Conservation (phyloP, 2,329 filamentous ascomycete species). For the Fusarium tanahbumbuense region DNA sequence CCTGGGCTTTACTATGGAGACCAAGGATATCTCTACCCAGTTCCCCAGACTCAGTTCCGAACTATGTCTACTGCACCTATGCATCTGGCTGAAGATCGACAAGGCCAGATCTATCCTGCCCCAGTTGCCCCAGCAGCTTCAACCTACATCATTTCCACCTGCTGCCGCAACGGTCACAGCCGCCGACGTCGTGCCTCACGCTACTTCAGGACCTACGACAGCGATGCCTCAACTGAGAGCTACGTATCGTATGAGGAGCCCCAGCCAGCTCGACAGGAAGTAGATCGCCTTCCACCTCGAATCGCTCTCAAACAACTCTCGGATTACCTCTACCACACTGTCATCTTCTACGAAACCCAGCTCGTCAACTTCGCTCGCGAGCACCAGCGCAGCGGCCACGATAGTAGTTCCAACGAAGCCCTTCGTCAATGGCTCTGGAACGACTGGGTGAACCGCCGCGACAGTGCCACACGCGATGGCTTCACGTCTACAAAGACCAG, state of each 20-base stretch:
- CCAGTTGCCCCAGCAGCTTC: not conserved
- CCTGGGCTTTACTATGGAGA: conserved; percentile 9
- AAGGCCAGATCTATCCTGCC: conserved; percentile 10
- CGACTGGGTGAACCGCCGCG: conserved; percentile 19
- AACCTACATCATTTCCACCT: not conserved
- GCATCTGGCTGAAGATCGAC: conserved; percentile 9
- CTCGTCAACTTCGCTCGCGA: conserved; percentile 22
- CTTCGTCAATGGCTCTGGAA: conserved; percentile 30
- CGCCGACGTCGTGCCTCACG: conserved; percentile 21
- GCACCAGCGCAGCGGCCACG: conserved; percentile 10
- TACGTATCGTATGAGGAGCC: conserved; percentile 10
- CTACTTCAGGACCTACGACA: conserved; percentile 6
- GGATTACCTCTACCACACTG: conserved; percentile 19
- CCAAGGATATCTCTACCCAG: conserved; percentile 10
- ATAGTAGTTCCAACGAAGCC: conserved; percentile 8
- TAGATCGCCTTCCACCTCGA: conserved; percentile 27
- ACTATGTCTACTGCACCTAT: not conserved
- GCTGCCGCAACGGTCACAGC: conserved; percentile 5
- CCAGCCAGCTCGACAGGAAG: not conserved
- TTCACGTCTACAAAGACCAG: conserved; percentile 29
- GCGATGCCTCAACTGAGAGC: conserved; percentile 3
- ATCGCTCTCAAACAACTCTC: conserved; percentile 33
- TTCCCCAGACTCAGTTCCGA: conserved; percentile 1
- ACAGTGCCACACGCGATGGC: conserved; percentile 6
- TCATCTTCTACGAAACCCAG: conserved; percentile 20